Evolutionary conservation across 352 stramenopile species (phyloP).

Genomic region (Pythium vanterpoolii): DNA sequence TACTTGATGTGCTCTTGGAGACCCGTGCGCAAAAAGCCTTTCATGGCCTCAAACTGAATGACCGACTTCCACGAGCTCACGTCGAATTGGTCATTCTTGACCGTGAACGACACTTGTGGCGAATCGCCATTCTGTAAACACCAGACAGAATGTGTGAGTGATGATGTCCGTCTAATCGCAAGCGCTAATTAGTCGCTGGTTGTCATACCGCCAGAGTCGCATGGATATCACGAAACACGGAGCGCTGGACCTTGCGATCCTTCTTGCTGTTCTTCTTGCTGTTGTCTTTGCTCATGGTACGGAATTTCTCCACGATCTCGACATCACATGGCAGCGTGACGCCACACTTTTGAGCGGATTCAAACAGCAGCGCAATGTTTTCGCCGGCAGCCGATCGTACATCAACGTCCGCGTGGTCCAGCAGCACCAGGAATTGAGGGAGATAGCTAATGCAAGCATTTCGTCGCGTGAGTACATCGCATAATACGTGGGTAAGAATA

Average conservation of each 20-base stretch:
- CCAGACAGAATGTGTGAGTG: background rate
- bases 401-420: constrained; percentile 80
- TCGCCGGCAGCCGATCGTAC: constrained; percentile 77
- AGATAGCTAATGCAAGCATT: constrained; percentile 39
- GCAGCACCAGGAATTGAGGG: constrained; percentile 60
- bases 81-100: constrained; percentile 73
- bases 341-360: constrained; percentile 51
- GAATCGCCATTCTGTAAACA: constrained; percentile 66
- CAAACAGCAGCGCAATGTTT: constrained; percentile 83
- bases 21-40: constrained; percentile 63
- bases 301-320: constrained; percentile 68
- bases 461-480: background rate
- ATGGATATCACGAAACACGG: constrained; percentile 83
- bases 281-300: constrained; percentile 82
- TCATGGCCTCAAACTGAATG: constrained; percentile 82
- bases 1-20: constrained; percentile 87
- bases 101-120: constrained; percentile 68
- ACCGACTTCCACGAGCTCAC: constrained; percentile 78
- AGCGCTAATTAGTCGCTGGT: background rate
- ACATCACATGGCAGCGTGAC: constrained; percentile 51
- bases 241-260: constrained; percentile 80
- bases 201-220: constrained; percentile 63
- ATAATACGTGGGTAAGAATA: background rate
- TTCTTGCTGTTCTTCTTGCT: constrained; percentile 91
- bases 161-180: background rate